Evolutionary conservation across 345 rosid species (phyloP), one percentile per base, ranked within the genome.

Genomic region (Sonneratia caseolaris): DNA sequence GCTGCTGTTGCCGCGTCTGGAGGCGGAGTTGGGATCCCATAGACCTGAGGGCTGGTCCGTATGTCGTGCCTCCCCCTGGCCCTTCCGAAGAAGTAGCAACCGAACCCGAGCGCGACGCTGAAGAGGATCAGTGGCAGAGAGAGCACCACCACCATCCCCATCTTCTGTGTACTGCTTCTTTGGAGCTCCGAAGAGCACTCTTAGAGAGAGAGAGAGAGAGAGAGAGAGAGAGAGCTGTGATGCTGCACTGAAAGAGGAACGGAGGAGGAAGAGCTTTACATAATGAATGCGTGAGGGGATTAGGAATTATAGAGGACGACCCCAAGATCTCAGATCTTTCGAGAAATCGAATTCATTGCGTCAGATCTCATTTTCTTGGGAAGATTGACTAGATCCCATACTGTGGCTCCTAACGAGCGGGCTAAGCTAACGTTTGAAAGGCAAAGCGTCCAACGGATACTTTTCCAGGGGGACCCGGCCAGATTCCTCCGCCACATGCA

Each of bases 71-170:
- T 86, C 3, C 93, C 93, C 43, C 68, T 84, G 38, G 81, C 77
- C 67, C 88, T 84, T 8, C 98, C 96, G 1, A 88, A 72, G 79
- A 77, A 91, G 76, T 84, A 93, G 72, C 98, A 91, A 0, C 96
- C 93, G 22, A 88, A 75, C 27, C 97, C 97, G 48, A 93, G 89
- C 56, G 84, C 65, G 37, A 93, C 45, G 76, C 89, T 78, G 75
- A 93, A 86, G 49, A 91, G 43, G 48, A 93, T 89, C 66, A 93
- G 32, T n/a, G 98, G 97, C 79, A 93, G 79, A 57, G 98, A 93
- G 42, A 93, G 86, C 70, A 89, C 93, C 70, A 91, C 85, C 6
- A 91, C 92, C 89, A 88, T 62, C 62, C 96, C 98, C 98, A 91
- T 90, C 75, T 80, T 53, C 15, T 16, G 5, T 53, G 10, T 9